Evolutionary conservation across 768 basidiomycete species (phyloP).

Genomic region (Pisolithus microcarpus): DNA sequence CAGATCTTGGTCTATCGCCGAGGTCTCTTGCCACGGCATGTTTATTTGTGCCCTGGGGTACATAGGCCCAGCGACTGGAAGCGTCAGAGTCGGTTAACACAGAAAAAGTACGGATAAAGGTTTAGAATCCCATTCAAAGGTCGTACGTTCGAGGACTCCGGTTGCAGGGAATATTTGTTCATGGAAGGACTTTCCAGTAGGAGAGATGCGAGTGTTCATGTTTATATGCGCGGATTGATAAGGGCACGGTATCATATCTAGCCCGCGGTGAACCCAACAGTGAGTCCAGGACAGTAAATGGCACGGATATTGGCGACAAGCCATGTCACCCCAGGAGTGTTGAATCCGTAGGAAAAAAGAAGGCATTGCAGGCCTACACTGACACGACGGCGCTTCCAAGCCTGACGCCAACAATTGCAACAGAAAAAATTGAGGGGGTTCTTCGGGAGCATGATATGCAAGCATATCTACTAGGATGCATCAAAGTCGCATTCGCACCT

Average conservation of each 20-base stretch:
- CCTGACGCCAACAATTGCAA: constrained; percentile 50
- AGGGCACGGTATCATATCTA: constrained; percentile 39
- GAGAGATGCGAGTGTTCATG: constrained; percentile 1
- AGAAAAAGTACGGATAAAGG: neutral
- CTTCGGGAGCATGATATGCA: constrained; percentile 70
- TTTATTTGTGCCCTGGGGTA: no score
- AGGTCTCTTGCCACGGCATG: constrained; percentile 49
- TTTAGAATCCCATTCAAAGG: constrained; percentile 44
- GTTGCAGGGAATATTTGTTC: constrained; percentile 80
- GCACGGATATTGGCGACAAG: constrained; percentile 54
- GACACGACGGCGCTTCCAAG: no score
- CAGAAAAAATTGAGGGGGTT: constrained; percentile 74
- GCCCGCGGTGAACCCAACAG: constrained; percentile 65
- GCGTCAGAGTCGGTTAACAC: constrained; percentile 1
- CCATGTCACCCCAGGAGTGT: no score
- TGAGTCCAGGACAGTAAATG: constrained; percentile 25
- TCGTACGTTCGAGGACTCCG: constrained; percentile 83
- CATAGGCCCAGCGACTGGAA: no score
- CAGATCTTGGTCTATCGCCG: constrained; percentile 72
- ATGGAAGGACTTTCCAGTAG: constrained; percentile 55
- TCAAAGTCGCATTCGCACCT: constrained; percentile 54
- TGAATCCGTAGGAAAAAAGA: no score
- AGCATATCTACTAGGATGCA: constrained; percentile 92
- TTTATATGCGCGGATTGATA: neutral
- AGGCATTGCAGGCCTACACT: no score